Conservation (phyloP, 306 rosid genomes). For the Fagus sylvatica region DNA sequence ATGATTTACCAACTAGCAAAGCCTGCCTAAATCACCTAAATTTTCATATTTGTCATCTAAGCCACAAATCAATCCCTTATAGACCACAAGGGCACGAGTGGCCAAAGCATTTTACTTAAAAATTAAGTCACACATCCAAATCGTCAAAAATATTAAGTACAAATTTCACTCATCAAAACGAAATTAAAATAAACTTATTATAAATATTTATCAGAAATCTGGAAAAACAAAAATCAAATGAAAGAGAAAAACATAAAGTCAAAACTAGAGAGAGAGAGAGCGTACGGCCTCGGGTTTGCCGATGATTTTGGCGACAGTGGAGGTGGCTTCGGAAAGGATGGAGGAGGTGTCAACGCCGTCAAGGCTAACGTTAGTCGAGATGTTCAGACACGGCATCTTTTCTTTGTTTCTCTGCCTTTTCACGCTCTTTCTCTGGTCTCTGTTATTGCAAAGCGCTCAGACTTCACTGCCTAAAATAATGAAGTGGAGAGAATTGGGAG, state of each 20-base stretch:
- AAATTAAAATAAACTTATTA: neutral
- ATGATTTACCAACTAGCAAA: no score
- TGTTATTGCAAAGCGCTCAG: neutral
- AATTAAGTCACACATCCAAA: neutral
- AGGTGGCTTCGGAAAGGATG: conserved; percentile 87
- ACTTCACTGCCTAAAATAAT: no score
- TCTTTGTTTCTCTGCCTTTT: conserved; percentile 1
- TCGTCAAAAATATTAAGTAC: neutral
- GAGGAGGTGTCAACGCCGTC: conserved; percentile 85
- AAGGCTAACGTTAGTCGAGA: conserved; percentile 73
- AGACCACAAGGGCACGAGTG: neutral
- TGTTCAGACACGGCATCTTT: conserved; percentile 88
- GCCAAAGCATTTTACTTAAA: neutral
- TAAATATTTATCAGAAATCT: neutral
- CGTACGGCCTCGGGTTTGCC: conserved; percentile 84
- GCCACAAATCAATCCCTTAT: neutral
- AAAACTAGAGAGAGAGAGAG: neutral
- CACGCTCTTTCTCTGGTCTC: neutral
- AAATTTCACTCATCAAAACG: neutral
- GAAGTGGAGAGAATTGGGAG: no score
- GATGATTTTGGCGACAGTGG: conserved; percentile 67
- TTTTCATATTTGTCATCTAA: neutral
- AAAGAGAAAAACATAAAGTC: neutral
- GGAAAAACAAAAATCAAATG: neutral
- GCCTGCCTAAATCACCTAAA: no score